Conservation (phyloP, 2,329 filamentous ascomycete species). For the Tricladium varicosporioides region DNA sequence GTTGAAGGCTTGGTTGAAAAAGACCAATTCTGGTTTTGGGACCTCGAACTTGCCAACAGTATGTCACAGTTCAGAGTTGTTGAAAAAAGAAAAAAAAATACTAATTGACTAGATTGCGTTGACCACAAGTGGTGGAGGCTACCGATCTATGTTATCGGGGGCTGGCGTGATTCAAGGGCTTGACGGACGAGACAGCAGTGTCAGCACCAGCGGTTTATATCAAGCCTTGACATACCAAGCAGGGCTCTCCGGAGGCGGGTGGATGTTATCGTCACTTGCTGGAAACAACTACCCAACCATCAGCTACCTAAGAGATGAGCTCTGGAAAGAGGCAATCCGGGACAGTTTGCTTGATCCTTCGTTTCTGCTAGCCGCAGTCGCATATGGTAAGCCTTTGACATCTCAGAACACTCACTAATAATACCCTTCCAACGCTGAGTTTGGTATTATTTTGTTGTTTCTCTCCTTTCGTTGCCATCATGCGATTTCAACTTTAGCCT, state of each 20-base stretch:
- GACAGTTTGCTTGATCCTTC: constrained; percentile 38
- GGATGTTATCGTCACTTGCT: constrained; percentile 44
- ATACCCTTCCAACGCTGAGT: no score
- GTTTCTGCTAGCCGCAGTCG: constrained; percentile 33
- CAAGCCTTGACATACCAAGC: constrained; percentile 46
- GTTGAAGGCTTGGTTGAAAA: constrained; percentile 40
- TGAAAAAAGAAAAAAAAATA: no score
- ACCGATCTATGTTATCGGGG: constrained; percentile 39
- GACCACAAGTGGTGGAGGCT: constrained; percentile 43
- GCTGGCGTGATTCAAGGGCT: constrained; percentile 41
- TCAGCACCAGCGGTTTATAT: constrained; percentile 41
- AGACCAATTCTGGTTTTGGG: constrained; percentile 35
- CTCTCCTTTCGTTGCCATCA: no score
- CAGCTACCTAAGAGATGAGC: constrained; percentile 36
- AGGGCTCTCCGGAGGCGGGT: constrained; percentile 45
- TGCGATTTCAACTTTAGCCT: no score
- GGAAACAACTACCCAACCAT: constrained; percentile 47
- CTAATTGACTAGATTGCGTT: constrained; percentile 35
- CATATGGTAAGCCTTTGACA: constrained; percentile 13
- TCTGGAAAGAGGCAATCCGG: constrained; percentile 42
- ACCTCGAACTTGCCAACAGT: constrained; percentile 38
- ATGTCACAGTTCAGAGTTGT: constrained; percentile 4
- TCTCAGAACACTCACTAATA: no score
- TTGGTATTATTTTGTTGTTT: no score
- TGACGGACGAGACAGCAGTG: constrained; percentile 41